A percentile compares a stretch with the other conserved stretches of the same genome.
Evolutionary conservation across 179 eudicot genomes (phyloP).

Genomic region (Drosera spatulata): DNA sequence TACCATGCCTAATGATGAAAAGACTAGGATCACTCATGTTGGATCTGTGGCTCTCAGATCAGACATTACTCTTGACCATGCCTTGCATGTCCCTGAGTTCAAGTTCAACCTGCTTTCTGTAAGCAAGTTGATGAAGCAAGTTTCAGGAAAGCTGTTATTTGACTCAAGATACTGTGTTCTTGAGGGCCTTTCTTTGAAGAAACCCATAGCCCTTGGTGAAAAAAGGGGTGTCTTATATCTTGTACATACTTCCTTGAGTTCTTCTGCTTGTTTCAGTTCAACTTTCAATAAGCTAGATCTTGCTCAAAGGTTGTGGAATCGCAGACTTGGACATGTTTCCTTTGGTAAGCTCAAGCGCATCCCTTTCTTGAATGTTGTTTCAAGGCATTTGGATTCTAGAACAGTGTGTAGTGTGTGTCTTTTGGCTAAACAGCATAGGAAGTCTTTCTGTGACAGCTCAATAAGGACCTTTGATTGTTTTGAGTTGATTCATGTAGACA

Average conservation of each 20-base stretch:
- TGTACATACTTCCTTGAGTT: background rate
- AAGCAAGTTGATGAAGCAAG: background rate
- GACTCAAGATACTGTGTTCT: background rate
- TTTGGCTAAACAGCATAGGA: too few relatives aligned
- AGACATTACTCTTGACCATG: too few relatives aligned
- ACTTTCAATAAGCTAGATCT: background rate
- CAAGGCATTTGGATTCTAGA: too few relatives aligned
- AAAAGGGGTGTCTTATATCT: background rate
- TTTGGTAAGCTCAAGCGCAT: too few relatives aligned
- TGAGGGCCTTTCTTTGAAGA: constrained; percentile 1
- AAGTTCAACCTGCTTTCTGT: background rate
- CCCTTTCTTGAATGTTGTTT: too few relatives aligned
- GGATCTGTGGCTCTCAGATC: too few relatives aligned
- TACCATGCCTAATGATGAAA: too few relatives aligned
- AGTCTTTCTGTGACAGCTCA: too few relatives aligned
- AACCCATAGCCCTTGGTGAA: background rate
- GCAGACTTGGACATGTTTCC: too few relatives aligned
- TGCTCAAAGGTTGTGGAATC: too few relatives aligned
- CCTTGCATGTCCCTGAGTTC: constrained; percentile 2
- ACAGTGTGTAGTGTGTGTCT: too few relatives aligned
- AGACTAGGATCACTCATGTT: too few relatives aligned
- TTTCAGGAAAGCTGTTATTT: background rate
- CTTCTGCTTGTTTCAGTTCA: background rate
- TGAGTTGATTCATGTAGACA: background rate
- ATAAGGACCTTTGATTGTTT: background rate